A percentile compares a stretch with the other conserved stretches of the same genome.
These are phyloP conservation scores for Pisolithus orientalis DNA, from an alignment of 768 basidiomycete genomes.

Conservation along the genomic window DNA sequence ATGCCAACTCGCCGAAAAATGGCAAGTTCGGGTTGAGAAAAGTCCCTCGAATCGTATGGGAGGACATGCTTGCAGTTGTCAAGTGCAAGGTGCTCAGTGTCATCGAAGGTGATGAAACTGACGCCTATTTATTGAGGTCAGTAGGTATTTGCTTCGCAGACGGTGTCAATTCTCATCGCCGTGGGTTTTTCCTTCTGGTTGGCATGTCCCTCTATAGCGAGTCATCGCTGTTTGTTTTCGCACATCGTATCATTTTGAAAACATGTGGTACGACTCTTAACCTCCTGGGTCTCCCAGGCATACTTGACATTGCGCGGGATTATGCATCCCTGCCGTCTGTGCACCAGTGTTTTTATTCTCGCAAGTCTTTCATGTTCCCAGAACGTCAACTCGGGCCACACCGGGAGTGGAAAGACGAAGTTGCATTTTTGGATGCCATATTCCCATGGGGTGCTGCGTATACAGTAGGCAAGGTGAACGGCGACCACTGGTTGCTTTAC, in stretches of 20 bases:
- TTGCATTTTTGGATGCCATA: slow-evolving; percentile 84
- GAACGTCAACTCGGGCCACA: slow-evolving; percentile 93
- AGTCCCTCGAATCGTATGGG: slow-evolving; percentile 77
- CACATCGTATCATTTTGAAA: slow-evolving; percentile 95
- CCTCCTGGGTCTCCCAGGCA: slow-evolving; percentile 88
- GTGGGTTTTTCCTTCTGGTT: neutral
- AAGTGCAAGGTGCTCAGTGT: slow-evolving; percentile 93
- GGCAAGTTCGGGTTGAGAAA: slow-evolving; percentile 67
- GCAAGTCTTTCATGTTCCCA: slow-evolving; percentile 99
- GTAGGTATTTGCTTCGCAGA: slow-evolving; percentile 16
- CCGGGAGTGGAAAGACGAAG: slow-evolving; percentile 89
- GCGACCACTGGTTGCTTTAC: slow-evolving; percentile 98
- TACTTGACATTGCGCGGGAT: slow-evolving; percentile 83
- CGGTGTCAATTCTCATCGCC: neutral
- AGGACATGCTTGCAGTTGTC: slow-evolving; percentile 95
- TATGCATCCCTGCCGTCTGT: slow-evolving; percentile 64
- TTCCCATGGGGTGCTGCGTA: slow-evolving; percentile 90
- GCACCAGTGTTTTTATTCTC: slow-evolving; percentile 93
- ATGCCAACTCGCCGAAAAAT: slow-evolving; percentile 29
- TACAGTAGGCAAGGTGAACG: slow-evolving; percentile 95
- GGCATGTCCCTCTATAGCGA: slow-evolving; percentile 52
- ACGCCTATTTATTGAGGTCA: slow-evolving; percentile 94
- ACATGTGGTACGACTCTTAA: slow-evolving; percentile 99
- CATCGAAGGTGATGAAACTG: slow-evolving; percentile 81
- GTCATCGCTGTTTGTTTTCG: slow-evolving; percentile 91